Percentiles rank a stretch among this genome's conserved stretches.
Evolutionary conservation across 176 grass and related monocot genomes (phyloP).

Genomic region (Oryza glaberrima): DNA sequence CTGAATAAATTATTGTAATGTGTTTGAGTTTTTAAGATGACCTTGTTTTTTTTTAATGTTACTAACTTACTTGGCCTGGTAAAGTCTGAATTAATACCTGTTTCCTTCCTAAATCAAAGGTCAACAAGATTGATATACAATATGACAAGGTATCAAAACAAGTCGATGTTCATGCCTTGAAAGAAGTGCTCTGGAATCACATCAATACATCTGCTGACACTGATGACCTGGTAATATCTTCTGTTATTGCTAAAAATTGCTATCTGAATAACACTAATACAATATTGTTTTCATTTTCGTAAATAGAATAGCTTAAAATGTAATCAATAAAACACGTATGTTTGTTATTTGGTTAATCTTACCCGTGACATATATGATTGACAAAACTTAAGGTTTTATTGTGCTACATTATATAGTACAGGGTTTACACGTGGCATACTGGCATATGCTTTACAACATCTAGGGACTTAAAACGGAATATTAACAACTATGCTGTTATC

Average conservation of each 20-base stretch:
- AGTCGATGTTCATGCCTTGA: conserved; percentile 98
- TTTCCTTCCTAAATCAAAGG: conserved; percentile 54
- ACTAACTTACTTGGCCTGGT: neutral
- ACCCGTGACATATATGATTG: neutral
- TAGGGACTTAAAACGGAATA: neutral
- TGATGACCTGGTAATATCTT: conserved; percentile 50
- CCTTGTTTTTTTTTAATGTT: conserved; percentile 6
- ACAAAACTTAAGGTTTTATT: neutral
- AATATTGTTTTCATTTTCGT: neutral
- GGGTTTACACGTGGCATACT: neutral
- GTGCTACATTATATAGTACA: neutral
- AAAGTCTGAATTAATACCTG: conserved; percentile 38
- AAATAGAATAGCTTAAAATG: conserved; percentile 4
- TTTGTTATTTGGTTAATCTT: conserved; percentile 1
- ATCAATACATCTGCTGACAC: conserved; percentile 67
- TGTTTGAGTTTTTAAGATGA: neutral
- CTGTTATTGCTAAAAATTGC: conserved; percentile 12
- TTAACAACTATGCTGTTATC: neutral
- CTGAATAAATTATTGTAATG: neutral
- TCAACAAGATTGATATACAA: conserved; percentile 88
- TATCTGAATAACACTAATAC: conserved; percentile 7
- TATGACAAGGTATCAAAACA: conserved; percentile 97
- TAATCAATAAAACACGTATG: neutral
- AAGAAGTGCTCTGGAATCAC: conserved; percentile 88
- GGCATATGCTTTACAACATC: neutral